Evolutionary conservation across 2,329 filamentous ascomycete genomes (phyloP).

Genomic region (Fusarium camptoceras): DNA sequence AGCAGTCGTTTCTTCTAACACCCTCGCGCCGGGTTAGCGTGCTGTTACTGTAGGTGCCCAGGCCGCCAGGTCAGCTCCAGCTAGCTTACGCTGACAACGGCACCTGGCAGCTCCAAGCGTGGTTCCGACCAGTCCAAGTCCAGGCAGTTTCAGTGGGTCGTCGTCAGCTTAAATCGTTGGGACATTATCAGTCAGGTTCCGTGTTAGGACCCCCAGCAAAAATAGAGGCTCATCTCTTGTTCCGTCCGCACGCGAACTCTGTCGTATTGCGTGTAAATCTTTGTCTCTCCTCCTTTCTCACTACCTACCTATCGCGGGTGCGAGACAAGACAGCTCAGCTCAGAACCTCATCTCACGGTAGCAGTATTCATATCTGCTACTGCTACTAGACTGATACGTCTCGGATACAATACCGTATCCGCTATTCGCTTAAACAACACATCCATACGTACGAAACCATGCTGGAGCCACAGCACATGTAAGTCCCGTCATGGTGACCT

Average conservation of each 20-base stretch:
- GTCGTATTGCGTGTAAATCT: slow-evolving; percentile 27
- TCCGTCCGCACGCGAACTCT: slow-evolving; percentile 27
- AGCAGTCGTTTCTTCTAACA: too few relatives aligned
- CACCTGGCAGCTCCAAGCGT: slow-evolving; percentile 3
- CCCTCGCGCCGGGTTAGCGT: too few relatives aligned
- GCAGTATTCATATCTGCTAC: slow-evolving; percentile 1
- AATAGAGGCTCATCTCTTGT: slow-evolving; percentile 29
- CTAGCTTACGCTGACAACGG: background rate
- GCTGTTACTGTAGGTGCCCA: too few relatives aligned
- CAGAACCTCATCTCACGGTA: slow-evolving; percentile 14
- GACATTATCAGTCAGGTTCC: slow-evolving; percentile 41
- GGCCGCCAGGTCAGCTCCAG: slow-evolving; percentile 1
- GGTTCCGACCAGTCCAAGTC: background rate
- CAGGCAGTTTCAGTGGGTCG: slow-evolving; percentile 34
- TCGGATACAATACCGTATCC: slow-evolving; percentile 24
- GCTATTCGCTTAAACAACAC: slow-evolving; percentile 15
- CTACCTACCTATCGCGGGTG: background rate
- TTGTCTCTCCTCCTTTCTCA: slow-evolving; percentile 2
- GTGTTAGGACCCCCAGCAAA: slow-evolving; percentile 35
- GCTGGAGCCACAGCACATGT: slow-evolving; percentile 52
- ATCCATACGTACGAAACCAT: slow-evolving; percentile 33
- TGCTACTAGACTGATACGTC: slow-evolving; percentile 9
- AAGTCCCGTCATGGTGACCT: slow-evolving; percentile 46
- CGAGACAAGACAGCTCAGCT: background rate
- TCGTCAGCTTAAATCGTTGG: slow-evolving; percentile 42